Percentiles rank a stretch among this genome's conserved stretches.
These are phyloP conservation scores for Luffa aegyptiaca DNA, from an alignment of 306 rosid species.

Conservation along the genomic window DNA sequence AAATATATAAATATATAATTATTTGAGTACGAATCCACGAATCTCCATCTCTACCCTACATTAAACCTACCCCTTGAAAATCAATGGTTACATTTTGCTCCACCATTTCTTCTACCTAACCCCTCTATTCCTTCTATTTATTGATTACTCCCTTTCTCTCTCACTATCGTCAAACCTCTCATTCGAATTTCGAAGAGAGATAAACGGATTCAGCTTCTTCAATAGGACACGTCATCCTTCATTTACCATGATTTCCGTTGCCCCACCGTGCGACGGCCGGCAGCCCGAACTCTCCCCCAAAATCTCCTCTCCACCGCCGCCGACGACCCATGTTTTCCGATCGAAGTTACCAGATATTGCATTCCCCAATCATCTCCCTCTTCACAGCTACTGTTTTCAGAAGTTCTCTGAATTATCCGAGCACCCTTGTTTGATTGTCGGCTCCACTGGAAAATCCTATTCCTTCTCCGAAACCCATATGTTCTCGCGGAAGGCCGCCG, in stretches of 20 bases:
- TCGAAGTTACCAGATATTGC: constrained; percentile 64
- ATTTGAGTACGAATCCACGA: too few relatives aligned
- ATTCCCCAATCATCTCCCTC: constrained; percentile 58
- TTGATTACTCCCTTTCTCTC: not conserved
- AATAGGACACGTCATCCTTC: not conserved
- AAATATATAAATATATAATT: too few relatives aligned
- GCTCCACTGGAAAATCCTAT: constrained; percentile 43
- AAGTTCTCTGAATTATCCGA: constrained; percentile 24
- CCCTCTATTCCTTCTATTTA: not conserved
- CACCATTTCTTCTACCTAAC: not conserved
- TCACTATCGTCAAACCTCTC: too few relatives aligned
- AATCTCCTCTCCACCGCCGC: not conserved
- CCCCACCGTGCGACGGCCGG: not conserved
- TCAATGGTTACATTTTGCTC: not conserved
- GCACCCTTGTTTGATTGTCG: constrained; percentile 58
- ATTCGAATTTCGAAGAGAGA: too few relatives aligned
- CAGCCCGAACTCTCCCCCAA: not conserved
- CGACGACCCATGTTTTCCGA: constrained; percentile 27
- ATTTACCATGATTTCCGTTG: not conserved
- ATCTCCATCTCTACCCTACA: not conserved
- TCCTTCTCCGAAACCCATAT: constrained; percentile 44
- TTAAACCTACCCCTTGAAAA: too few relatives aligned
- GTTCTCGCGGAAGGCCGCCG: constrained; percentile 26
- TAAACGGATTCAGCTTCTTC: too few relatives aligned
- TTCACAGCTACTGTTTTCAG: constrained; percentile 60